Evolutionary conservation across 148 eudicot genomes (phyloP).

Genomic region (Diospyros kaki): DNA sequence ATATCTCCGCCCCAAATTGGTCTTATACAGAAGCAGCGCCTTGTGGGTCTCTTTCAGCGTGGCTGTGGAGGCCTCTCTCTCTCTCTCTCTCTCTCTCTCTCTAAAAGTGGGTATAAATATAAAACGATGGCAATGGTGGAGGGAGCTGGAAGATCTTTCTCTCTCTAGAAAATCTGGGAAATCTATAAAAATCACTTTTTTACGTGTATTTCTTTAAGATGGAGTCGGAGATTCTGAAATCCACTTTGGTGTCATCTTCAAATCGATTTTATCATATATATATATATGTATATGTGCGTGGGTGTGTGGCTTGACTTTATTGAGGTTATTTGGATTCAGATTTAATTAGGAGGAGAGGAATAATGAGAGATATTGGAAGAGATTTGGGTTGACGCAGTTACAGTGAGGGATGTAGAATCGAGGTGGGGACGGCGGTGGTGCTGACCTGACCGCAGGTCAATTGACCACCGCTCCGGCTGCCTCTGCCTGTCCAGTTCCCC

Average conservation of each 20-base stretch:
- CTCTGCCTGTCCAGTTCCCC: too few species aligned
- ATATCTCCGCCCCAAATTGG: neutral
- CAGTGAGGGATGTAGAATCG: too few species aligned
- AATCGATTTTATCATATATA: constrained; percentile 7
- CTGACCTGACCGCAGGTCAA: too few species aligned
- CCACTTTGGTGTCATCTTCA: constrained; percentile 44
- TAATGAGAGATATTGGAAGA: too few species aligned
- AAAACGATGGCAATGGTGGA: too few species aligned
- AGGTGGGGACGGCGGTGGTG: too few species aligned
- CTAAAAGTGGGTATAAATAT: neutral
- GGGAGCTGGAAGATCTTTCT: constrained; percentile 1
- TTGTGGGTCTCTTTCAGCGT: constrained; percentile 5
- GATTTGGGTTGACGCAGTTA: too few species aligned
- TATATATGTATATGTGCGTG: neutral
- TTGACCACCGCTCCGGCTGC: too few species aligned
- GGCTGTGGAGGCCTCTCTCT: constrained; percentile 15
- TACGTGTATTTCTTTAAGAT: constrained; percentile 8
- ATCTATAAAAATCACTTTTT: constrained; percentile 27
- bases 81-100: constrained; percentile 28
- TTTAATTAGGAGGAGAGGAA: neutral
- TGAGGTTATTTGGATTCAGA: neutral
- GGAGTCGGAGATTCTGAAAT: constrained; percentile 46
- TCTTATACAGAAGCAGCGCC: neutral
- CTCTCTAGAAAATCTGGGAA: constrained; percentile 36
- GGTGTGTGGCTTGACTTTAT: neutral